phyloP scores from a whole-genome alignment of 2,329 filamentous ascomycete genomes.

The Nemania sp. region DNA sequence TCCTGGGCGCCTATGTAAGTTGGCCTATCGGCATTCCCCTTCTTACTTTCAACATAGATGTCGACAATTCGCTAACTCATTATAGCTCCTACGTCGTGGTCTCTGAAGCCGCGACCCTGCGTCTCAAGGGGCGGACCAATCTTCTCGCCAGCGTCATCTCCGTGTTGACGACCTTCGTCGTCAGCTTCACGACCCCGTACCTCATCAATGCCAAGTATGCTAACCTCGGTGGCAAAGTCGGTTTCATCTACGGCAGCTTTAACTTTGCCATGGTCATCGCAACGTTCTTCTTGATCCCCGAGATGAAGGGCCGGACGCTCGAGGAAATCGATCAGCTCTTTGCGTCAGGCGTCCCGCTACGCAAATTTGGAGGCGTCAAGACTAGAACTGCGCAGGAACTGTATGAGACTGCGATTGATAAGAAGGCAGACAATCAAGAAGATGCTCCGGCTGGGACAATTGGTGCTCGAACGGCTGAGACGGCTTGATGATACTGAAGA shows the following conservation, averaged over 20 bases:
- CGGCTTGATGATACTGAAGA: not conserved
- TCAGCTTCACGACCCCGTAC: constrained; percentile 14
- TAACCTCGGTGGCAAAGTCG: constrained; percentile 20
- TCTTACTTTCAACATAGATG: not conserved
- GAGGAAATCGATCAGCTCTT: constrained; percentile 21
- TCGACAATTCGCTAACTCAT: not conserved
- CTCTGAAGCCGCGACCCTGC: constrained; percentile 14
- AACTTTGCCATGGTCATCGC: constrained; percentile 11
- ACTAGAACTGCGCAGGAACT: constrained; percentile 13
- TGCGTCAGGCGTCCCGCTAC: constrained; percentile 5
- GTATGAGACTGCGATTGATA: constrained; percentile 11
- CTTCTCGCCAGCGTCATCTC: constrained; percentile 20
- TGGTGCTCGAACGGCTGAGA: not conserved
- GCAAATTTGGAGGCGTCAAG: constrained; percentile 5
- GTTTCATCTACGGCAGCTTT: constrained; percentile 18
- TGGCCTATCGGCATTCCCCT: not conserved
- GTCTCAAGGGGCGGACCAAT: constrained; percentile 19
- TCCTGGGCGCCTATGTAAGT: constrained; percentile 20
- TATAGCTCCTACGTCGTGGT: constrained; percentile 19
- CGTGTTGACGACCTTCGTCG: constrained; percentile 17
- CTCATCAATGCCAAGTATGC: constrained; percentile 15
- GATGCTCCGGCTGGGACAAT: not conserved
- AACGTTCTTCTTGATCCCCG: constrained; percentile 16
- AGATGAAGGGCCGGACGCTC: constrained; percentile 16
- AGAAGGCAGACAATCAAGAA: constrained; percentile 5